Evolutionary conservation across 2,329 filamentous ascomycete species (phyloP).

Genomic region (Verticillium alfalfae): DNA sequence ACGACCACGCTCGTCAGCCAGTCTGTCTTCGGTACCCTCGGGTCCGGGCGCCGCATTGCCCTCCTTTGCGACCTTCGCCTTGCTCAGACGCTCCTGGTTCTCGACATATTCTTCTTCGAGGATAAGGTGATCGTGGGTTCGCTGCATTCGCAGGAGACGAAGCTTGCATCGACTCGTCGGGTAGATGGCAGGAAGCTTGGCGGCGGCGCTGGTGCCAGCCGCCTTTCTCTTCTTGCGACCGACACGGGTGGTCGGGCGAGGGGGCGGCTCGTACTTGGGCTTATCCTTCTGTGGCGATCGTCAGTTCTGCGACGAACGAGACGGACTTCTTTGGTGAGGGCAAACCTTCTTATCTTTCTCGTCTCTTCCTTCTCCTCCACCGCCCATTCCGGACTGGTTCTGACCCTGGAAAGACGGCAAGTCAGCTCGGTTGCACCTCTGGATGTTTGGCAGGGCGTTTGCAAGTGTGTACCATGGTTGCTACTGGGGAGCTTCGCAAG

Average conservation of each 20-base stretch:
- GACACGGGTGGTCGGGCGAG: slow-evolving; percentile 91
- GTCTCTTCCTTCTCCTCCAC: slow-evolving; percentile 70
- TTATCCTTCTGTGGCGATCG: slow-evolving; percentile 76
- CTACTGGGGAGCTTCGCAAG: slow-evolving; percentile 6
- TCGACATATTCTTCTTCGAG: slow-evolving; percentile 98
- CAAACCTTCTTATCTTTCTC: slow-evolving; percentile 89
- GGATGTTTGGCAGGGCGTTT: neutral
- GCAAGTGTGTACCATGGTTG: slow-evolving; percentile 19
- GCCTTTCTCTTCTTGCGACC: slow-evolving; percentile 98
- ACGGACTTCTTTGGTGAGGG: too few species aligned
- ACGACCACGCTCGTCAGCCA: slow-evolving; percentile 88
- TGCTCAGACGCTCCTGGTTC: slow-evolving; percentile 94
- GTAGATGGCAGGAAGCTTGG: slow-evolving; percentile 90
- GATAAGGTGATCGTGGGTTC: slow-evolving; percentile 93
- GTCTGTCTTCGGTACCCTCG: slow-evolving; percentile 71
- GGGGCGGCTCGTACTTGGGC: slow-evolving; percentile 99
- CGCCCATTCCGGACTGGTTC: slow-evolving; percentile 82
- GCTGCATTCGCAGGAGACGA: slow-evolving; percentile 94
- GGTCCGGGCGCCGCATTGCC: slow-evolving; percentile 60
- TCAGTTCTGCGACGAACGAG: slow-evolving; percentile 3
- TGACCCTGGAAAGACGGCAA: slow-evolving; percentile 53
- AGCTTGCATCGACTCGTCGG: slow-evolving; percentile 97
- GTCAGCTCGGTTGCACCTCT: neutral
- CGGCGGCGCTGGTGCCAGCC: slow-evolving; percentile 85
- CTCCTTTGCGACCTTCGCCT: slow-evolving; percentile 78